Conservation (phyloP, 2,329 filamentous ascomycete species). For the Stemphylium lycopersici region DNA sequence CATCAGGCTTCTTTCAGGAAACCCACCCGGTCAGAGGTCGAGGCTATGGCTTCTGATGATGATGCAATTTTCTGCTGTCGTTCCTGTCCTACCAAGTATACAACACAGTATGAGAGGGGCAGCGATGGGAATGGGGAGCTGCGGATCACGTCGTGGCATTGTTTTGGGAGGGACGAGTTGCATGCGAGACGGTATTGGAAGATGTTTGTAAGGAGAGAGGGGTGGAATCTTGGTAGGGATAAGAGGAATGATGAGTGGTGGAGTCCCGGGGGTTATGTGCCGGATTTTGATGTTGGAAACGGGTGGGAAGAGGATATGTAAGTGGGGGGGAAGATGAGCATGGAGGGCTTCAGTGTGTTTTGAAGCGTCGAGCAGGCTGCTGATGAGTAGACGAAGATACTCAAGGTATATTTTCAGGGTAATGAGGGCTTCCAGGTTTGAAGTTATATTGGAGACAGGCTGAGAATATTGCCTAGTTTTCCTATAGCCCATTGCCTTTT, state of each 20-base stretch:
- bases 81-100: not conserved
- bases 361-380: too few relatives aligned
- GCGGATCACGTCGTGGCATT: not conserved
- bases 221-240: not conserved
- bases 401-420: too few relatives aligned
- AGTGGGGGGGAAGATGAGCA: too few relatives aligned
- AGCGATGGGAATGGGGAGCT: not conserved
- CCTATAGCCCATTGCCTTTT: too few relatives aligned
- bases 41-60: not conserved
- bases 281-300: not conserved
- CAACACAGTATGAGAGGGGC: not conserved
- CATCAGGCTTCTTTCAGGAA: not conserved
- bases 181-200: not conserved
- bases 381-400: too few relatives aligned
- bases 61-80: not conserved
- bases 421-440: too few relatives aligned
- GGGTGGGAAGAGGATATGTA: too few relatives aligned
- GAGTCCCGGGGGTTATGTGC: not conserved
- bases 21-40: not conserved
- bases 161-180: not conserved
- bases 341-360: too few relatives aligned
- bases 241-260: not conserved
- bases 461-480: too few relatives aligned
- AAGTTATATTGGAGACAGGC: too few relatives aligned
- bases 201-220: not conserved